Conservation (phyloP, 768 basidiomycete genomes). For the Phanerodontia chrysosporium region DNA sequence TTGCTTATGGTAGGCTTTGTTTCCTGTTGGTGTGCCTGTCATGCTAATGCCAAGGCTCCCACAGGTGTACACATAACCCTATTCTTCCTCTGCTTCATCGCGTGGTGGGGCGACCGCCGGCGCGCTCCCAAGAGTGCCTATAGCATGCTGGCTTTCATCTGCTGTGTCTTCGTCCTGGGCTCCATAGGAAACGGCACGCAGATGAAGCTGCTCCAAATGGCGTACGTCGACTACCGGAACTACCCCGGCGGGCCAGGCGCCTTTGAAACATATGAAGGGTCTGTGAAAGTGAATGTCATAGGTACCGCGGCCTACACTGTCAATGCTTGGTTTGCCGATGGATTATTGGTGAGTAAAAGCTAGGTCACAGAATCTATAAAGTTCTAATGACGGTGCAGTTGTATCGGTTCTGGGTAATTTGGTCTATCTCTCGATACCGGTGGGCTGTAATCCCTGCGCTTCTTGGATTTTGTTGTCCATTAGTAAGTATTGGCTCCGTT, state of each 20-base stretch:
- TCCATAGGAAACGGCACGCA: conserved; percentile 17
- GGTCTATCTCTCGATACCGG: conserved; percentile 9
- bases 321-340: conserved; percentile 13
- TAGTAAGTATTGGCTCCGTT: conserved; percentile 5
- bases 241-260: conserved; percentile 19
- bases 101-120: neutral
- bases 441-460: conserved; percentile 15
- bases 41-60: too few relatives aligned
- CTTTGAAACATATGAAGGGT: conserved; percentile 1
- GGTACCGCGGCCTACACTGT: neutral
- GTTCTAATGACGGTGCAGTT: conserved; percentile 10
- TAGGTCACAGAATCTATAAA: too few relatives aligned
- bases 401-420: conserved; percentile 21
- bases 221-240: conserved; percentile 20
- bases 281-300: neutral
- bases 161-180: conserved; percentile 13
- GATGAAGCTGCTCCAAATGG: conserved; percentile 13
- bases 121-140: conserved; percentile 3
- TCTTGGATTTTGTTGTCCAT: conserved; percentile 8
- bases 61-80: conserved; percentile 1
- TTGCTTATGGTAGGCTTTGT: neutral
- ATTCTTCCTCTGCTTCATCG: neutral
- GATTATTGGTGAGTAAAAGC: conserved; percentile 19
- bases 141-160: conserved; percentile 19
- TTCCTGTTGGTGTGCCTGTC: neutral